These are phyloP conservation scores for Dovyalis caffra DNA, from an alignment of 345 rosid species.

Conservation along the genomic window DNA sequence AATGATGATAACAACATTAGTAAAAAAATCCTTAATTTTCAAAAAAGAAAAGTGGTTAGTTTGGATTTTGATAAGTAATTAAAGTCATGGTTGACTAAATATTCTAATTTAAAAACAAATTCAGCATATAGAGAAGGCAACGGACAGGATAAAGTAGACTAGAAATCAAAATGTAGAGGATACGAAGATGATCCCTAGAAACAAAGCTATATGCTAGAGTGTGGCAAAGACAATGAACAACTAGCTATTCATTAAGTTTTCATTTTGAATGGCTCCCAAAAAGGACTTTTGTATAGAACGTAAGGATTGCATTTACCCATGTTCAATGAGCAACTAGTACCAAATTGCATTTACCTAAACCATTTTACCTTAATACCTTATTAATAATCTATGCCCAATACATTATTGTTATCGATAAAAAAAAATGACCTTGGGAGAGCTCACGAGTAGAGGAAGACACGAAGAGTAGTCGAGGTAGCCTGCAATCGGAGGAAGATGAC, in stretches of 20 bases:
- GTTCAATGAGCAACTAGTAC: too few species aligned
- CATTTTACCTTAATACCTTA: too few species aligned
- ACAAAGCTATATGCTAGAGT: not conserved
- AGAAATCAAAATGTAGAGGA: slow-evolving; percentile 21
- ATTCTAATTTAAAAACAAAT: slow-evolving; percentile 16
- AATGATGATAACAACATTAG: not conserved
- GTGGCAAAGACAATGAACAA: slow-evolving; percentile 5
- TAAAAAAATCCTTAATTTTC: slow-evolving; percentile 5
- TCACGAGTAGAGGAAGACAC: too few species aligned
- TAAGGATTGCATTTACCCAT: too few species aligned
- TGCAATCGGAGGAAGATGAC: too few species aligned
- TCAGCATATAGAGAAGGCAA: slow-evolving; percentile 4
- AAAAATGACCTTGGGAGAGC: too few species aligned
- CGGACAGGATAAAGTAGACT: slow-evolving; percentile 12
- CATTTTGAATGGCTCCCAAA: slow-evolving; percentile 67
- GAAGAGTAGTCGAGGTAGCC: too few species aligned
- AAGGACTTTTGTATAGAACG: slow-evolving; percentile 60
- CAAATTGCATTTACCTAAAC: too few species aligned
- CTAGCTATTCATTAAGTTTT: slow-evolving; percentile 23
- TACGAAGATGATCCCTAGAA: not conserved
- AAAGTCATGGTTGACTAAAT: not conserved
- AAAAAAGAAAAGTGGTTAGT: not conserved
- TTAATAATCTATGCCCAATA: too few species aligned
- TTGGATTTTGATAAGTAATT: slow-evolving; percentile 4
- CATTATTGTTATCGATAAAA: too few species aligned